Evolutionary conservation across 2,329 filamentous ascomycete genomes (phyloP), one percentile per base, ranked within the genome.

Genomic region (Hymenoscyphus scutula): DNA sequence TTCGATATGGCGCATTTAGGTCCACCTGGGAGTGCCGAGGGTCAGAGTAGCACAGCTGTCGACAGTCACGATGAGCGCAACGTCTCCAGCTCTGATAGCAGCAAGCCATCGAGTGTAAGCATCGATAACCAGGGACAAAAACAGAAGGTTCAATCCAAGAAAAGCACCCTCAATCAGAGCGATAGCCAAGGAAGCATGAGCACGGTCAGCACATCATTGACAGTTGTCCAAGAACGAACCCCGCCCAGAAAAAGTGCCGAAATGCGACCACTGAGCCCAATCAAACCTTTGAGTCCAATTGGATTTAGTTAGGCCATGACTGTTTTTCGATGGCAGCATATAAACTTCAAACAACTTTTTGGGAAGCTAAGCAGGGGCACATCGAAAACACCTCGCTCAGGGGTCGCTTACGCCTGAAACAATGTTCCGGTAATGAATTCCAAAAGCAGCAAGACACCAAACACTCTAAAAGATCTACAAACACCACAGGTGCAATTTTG

Each of bases 41-140:
- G 67, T 5, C 68, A 64, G 55, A 70, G 69, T 62, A 75, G 71
- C 60, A 72, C 62, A 58, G 69, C 69, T 30, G 69, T 74, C 37
- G 73, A 76, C 45, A 70, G 70, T 56, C 65, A 70, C n/a, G 81
- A 86, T 45, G 85, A 88, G 60, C 79, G 83, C 53, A 82, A 82
- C 34, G 72, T 85, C 13, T 88, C 87, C 3, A 89, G 88, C 5
- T 88, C 88, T 10, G 87, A 86, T 66, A 89, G 86, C 67, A 83
- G 80, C 74, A 84, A 85, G 68, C 79, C 79, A 61, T 81, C 78
- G 59, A 77, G 69, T 57, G 67, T 72, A 25, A 73, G 69, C 58
- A 64, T 69, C 29, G 69, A 70, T 53, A 63, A 70, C n/a, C 61
- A 65, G 8, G 59, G 61, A 19, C 63, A 67, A 53, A 67, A 64